Evolutionary conservation across 257 asterid species (phyloP).

Genomic region (Fraxinus pennsylvanica): DNA sequence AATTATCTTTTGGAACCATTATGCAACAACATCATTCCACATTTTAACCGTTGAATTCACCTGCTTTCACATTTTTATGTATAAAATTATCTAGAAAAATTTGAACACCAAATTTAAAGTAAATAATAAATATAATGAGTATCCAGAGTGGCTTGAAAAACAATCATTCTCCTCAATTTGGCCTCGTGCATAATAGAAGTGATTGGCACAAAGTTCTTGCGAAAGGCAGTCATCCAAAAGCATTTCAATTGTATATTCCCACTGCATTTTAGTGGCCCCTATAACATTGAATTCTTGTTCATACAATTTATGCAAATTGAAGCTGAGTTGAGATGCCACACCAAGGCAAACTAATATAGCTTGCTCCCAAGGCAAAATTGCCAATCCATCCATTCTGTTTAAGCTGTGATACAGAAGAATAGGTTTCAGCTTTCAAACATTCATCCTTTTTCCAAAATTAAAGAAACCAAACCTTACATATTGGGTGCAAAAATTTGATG

Average conservation of each 20-base stretch:
- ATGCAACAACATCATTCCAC: background rate
- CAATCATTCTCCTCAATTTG: background rate
- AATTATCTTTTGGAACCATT: conserved; percentile 3
- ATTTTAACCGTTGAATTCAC: background rate
- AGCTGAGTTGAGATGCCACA: conserved; percentile 30
- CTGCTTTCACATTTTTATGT: background rate
- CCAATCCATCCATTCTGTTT: conserved; percentile 99
- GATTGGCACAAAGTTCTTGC: background rate
- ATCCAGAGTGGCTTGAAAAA: conserved; percentile 3
- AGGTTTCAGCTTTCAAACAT: conserved; percentile 9
- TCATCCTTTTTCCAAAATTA: conserved; percentile 1
- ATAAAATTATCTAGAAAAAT: conserved; percentile 3
- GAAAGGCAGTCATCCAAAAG: background rate
- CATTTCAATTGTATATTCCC: background rate
- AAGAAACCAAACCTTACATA: conserved; percentile 15
- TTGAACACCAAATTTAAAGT: background rate
- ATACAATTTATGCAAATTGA: conserved; percentile 23
- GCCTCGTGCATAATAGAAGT: conserved; percentile 2
- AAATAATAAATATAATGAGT: conserved; percentile 15
- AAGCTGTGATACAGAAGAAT: conserved; percentile 56
- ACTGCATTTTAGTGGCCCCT: background rate
- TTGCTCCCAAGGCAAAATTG: conserved; percentile 94
- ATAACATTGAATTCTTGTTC: conserved; percentile 1
- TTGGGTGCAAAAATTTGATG: conserved; percentile 20
- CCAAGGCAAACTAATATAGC: conserved; percentile 98